These are phyloP conservation scores for Colletotrichum destructivum DNA, from an alignment of 2,329 filamentous ascomycete species.

Conservation along the genomic window DNA sequence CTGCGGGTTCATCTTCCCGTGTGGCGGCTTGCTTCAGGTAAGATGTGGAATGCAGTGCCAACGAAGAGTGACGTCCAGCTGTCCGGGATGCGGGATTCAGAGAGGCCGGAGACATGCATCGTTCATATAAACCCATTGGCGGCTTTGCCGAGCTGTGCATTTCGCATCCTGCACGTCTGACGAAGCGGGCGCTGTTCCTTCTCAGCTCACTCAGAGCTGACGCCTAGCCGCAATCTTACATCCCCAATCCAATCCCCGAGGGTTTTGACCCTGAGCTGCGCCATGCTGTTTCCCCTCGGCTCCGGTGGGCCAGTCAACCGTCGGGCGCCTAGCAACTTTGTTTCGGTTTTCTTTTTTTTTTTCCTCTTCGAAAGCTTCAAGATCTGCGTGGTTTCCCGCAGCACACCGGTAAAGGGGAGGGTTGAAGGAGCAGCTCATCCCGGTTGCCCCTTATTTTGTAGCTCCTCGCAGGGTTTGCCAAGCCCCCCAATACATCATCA, in stretches of 20 bases:
- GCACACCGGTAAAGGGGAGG: no score
- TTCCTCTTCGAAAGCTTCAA: background rate
- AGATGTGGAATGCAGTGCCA: background rate
- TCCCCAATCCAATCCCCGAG: background rate
- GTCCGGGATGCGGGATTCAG: background rate
- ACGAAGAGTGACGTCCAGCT: background rate
- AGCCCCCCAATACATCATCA: slow-evolving; percentile 3
- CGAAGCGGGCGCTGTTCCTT: background rate
- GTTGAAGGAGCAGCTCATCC: background rate
- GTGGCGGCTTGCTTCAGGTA: slow-evolving; percentile 32
- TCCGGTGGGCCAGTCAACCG: background rate
- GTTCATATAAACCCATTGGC: slow-evolving; percentile 9
- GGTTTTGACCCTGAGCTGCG: slow-evolving; percentile 3
- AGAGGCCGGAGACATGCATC: background rate
- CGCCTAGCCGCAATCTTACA: slow-evolving; percentile 6
- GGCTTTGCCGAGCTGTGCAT: slow-evolving; percentile 23
- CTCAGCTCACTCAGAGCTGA: slow-evolving; percentile 23
- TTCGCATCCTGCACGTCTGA: background rate
- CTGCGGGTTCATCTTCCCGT: background rate
- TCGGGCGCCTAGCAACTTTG: background rate
- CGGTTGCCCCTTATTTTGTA: background rate
- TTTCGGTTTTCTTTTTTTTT: no score
- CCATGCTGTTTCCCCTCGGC: slow-evolving; percentile 2
- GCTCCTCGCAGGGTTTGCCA: background rate
- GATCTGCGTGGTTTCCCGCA: background rate